A percentile compares a stretch with the other conserved stretches of the same genome.
These are phyloP conservation scores for Aspergillus carlsbadensis DNA, from an alignment of 495 filamentous ascomycete genomes.

Conservation along the genomic window DNA sequence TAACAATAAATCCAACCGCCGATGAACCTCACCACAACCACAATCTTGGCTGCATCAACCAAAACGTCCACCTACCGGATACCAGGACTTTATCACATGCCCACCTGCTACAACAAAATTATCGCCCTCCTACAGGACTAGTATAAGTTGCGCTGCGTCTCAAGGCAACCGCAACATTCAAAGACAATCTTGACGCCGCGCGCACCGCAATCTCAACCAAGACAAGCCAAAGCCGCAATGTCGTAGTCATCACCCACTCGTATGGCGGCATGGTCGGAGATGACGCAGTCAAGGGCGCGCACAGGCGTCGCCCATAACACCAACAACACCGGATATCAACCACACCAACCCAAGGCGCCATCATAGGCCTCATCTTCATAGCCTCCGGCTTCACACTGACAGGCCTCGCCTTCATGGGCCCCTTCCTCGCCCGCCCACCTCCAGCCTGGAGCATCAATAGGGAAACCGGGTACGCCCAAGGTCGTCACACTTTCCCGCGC, in stretches of 20 bases:
- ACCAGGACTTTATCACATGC: slow-evolving; percentile 49
- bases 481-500: slow-evolving; percentile 24
- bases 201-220: slow-evolving; percentile 35
- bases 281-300: slow-evolving; percentile 46
- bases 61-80: slow-evolving; percentile 22
- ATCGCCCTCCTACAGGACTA: slow-evolving; percentile 34
- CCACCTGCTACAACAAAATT: slow-evolving; percentile 38
- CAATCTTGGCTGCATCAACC: no score
- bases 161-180: slow-evolving; percentile 37
- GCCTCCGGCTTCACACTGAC: slow-evolving; percentile 30
- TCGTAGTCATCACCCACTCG: slow-evolving; percentile 52
- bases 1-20: no score
- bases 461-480: slow-evolving; percentile 26
- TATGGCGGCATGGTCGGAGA: slow-evolving; percentile 51
- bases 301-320: slow-evolving; percentile 3
- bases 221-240: slow-evolving; percentile 31
- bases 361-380: slow-evolving; percentile 45
- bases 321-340: slow-evolving; percentile 3
- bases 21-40: no score
- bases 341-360: slow-evolving; percentile 25
- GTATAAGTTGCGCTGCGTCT: slow-evolving; percentile 24
- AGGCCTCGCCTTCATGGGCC: slow-evolving; percentile 30
- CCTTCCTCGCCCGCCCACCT: slow-evolving; percentile 28
- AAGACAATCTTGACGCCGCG: slow-evolving; percentile 36
- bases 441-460: slow-evolving; percentile 26